These are phyloP conservation scores for Bocquillonia castaneifolia DNA, from an alignment of 441 rosid species.

Conservation along the genomic window DNA sequence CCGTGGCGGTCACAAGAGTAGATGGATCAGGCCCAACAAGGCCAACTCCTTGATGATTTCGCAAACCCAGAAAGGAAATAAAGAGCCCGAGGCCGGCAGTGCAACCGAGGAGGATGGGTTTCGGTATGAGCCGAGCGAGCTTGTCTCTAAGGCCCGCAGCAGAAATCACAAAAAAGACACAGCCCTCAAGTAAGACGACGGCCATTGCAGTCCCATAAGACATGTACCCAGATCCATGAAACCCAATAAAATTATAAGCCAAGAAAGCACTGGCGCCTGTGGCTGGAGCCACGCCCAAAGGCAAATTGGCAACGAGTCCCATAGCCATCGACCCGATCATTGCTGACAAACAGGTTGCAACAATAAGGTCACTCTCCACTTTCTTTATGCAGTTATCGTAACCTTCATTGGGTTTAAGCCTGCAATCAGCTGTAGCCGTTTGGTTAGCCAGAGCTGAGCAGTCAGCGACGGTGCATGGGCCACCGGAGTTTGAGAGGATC, in stretches of 20 bases:
- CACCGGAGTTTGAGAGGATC: conserved; percentile 72
- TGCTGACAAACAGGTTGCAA: conserved; percentile 61
- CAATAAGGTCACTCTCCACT: conserved; percentile 66
- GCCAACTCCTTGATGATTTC: conserved; percentile 69
- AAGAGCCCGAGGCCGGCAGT: conserved; percentile 77
- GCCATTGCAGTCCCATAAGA: conserved; percentile 67
- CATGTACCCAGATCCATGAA: conserved; percentile 71
- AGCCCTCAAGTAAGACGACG: conserved; percentile 59
- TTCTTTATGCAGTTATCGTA: conserved; percentile 56
- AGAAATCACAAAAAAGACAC: conserved; percentile 47
- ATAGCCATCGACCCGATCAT: conserved; percentile 74
- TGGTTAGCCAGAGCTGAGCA: conserved; percentile 46
- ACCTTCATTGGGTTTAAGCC: conserved; percentile 47
- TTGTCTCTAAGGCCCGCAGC: conserved; percentile 61
- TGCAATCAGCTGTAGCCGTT: conserved; percentile 44
- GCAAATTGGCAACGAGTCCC: conserved; percentile 77
- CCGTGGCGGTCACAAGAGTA: conserved; percentile 58
- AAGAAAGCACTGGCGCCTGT: conserved; percentile 83
- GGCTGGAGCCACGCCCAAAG: conserved; percentile 74
- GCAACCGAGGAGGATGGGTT: conserved; percentile 51
- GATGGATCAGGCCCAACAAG: conserved; percentile 79
- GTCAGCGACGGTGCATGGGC: conserved; percentile 54
- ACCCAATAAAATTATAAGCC: conserved; percentile 78
- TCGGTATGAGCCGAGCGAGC: conserved; percentile 62
- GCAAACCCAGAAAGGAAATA: conserved; percentile 76